phyloP scores from a whole-genome alignment of 2,329 filamentous ascomycete species.

The Lachnum nothofagi region DNA sequence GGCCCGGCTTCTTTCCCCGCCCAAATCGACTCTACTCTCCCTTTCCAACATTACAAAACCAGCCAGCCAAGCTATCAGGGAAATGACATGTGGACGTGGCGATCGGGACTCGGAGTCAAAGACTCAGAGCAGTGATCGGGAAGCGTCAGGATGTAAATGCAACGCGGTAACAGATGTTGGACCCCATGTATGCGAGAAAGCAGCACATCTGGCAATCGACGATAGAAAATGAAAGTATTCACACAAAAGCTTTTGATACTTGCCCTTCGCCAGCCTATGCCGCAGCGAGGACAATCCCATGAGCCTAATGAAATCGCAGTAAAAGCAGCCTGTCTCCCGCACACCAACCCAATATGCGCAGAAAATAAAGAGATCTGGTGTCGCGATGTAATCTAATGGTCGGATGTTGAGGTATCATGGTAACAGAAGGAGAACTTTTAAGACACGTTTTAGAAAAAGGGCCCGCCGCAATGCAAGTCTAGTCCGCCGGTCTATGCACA shows the following conservation, averaged over 20 bases:
- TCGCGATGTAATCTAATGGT: slow-evolving; percentile 33
- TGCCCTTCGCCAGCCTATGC: slow-evolving; percentile 20
- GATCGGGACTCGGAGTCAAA: slow-evolving; percentile 4
- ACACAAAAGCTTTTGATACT: slow-evolving; percentile 32
- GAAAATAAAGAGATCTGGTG: slow-evolving; percentile 31
- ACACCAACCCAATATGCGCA: slow-evolving; percentile 31
- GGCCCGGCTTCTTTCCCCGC: slow-evolving; percentile 15
- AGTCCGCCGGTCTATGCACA: slow-evolving; percentile 41
- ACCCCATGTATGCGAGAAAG: slow-evolving; percentile 10
- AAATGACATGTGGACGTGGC: slow-evolving; percentile 11
- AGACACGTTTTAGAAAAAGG: slow-evolving; percentile 37
- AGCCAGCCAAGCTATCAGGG: slow-evolving; percentile 30
- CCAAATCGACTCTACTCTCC: slow-evolving; percentile 4
- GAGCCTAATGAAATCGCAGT: slow-evolving; percentile 29
- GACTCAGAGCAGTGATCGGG: slow-evolving; percentile 15
- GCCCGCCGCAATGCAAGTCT: slow-evolving; percentile 41
- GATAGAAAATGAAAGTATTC: slow-evolving; percentile 27
- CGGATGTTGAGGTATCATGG: slow-evolving; percentile 41
- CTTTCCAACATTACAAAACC: slow-evolving; percentile 27
- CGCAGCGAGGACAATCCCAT: slow-evolving; percentile 23
- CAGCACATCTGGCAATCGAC: slow-evolving; percentile 10
- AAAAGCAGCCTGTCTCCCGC: slow-evolving; percentile 31
- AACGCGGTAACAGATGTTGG: slow-evolving; percentile 15
- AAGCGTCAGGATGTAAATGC: slow-evolving; percentile 18
- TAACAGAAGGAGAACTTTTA: slow-evolving; percentile 41